These are phyloP conservation scores for Actinomortierella ambigua DNA, from an alignment of 371 early-diverging fungal genomes.

Conservation along the genomic window DNA sequence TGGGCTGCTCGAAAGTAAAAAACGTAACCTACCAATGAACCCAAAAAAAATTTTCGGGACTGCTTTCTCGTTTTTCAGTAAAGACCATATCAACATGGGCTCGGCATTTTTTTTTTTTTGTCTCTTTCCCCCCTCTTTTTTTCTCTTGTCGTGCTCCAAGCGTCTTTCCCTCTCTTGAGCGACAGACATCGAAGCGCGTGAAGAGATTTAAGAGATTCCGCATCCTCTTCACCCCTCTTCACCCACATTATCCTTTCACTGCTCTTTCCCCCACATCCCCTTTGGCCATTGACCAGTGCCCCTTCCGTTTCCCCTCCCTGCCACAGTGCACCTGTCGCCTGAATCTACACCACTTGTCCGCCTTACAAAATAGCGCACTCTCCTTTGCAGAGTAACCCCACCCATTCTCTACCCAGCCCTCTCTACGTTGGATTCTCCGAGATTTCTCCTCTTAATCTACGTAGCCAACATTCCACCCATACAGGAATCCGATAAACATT, in stretches of 20 bases:
- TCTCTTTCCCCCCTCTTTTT: slow-evolving; percentile 5
- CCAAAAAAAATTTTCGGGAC: no score
- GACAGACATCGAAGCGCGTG: slow-evolving; percentile 1
- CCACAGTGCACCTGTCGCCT: no score
- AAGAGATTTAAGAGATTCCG: not conserved
- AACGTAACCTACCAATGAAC: no score
- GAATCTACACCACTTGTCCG: no score
- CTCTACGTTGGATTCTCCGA: slow-evolving; percentile 45
- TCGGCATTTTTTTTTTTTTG: slow-evolving; percentile 4
- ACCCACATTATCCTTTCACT: not conserved
- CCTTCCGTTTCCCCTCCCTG: no score
- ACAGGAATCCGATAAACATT: slow-evolving; percentile 30
- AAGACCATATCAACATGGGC: no score
- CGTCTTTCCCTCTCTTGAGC: not conserved
- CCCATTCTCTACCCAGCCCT: slow-evolving; percentile 6
- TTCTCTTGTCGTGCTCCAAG: not conserved
- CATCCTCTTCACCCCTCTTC: not conserved
- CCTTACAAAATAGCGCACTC: no score
- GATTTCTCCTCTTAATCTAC: slow-evolving; percentile 2
- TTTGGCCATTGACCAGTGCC: no score
- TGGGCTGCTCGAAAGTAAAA: slow-evolving; percentile 49
- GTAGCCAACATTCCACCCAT: not conserved
- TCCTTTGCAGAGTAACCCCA: no score
- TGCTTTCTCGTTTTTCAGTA: no score
- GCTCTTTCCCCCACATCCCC: no score